Conservation (phyloP, 805 yeast genomes). For the Candida broadrunensis region DNA sequence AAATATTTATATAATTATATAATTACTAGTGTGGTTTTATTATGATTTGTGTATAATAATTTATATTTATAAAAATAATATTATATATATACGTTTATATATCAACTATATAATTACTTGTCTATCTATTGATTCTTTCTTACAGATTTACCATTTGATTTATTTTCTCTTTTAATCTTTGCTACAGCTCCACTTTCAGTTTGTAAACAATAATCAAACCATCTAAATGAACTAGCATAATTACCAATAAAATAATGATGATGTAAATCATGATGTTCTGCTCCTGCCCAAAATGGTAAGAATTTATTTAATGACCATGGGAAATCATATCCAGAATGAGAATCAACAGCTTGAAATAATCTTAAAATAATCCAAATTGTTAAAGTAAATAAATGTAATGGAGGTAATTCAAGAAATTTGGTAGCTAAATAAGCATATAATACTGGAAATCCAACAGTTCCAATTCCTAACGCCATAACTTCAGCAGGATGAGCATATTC, state of each 20-base stretch:
- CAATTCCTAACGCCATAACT: conserved; percentile 86
- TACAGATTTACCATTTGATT: conserved; percentile 57
- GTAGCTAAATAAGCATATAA: conserved; percentile 74
- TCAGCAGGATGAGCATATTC: conserved; percentile 98
- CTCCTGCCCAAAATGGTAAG: conserved; percentile 97
- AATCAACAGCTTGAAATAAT: conserved; percentile 93
- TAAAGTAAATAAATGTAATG: conserved; percentile 83
- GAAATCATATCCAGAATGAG: conserved; percentile 97
- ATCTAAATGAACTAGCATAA: conserved; percentile 91
- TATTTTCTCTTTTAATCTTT: conserved; percentile 66
- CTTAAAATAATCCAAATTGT: conserved; percentile 84
- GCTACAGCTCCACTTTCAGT: conserved; percentile 91
- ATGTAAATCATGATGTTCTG: conserved; percentile 96
- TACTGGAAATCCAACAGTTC: conserved; percentile 95
- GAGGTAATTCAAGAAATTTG: conserved; percentile 30
- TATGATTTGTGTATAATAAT: too few relatives aligned
- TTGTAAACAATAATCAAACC: conserved; percentile 87
- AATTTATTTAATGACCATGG: conserved; percentile 94
- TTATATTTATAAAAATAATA: too few relatives aligned
- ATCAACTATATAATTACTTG: too few relatives aligned
- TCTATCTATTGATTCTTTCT: neutral
- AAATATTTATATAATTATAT: too few relatives aligned
- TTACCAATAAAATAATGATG: conserved; percentile 95
- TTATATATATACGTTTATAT: too few relatives aligned
- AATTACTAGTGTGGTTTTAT: too few relatives aligned